Conservation (phyloP, 1,139 yeast genomes). For the Lodderomyces pseudojiufengensis region DNA sequence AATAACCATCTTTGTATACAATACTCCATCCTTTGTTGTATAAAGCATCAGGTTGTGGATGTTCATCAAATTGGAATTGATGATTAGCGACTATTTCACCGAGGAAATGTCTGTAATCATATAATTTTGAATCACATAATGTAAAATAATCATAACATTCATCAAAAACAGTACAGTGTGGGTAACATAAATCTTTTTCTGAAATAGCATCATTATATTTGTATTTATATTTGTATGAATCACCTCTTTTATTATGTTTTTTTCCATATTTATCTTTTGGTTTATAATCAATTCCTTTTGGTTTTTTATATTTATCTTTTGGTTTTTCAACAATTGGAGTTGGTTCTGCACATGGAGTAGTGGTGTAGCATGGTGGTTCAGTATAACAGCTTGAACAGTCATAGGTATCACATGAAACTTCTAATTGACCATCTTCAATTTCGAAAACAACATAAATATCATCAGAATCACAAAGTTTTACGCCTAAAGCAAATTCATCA, state of each 20-base stretch:
- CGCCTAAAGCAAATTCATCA: conserved; percentile 9
- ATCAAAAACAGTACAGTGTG: not conserved
- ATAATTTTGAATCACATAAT: conserved; percentile 45
- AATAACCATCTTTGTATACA: conserved; percentile 20
- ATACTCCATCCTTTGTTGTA: conserved; percentile 16
- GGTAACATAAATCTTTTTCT: not conserved
- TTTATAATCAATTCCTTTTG: no score
- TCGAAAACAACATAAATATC: conserved; percentile 6
- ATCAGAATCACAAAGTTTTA: conserved; percentile 4
- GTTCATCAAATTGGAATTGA: conserved; percentile 46
- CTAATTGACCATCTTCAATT: conserved; percentile 10
- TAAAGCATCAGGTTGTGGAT: conserved; percentile 15
- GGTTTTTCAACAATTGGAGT: no score
- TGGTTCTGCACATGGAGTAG: conserved; percentile 2
- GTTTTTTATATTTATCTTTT: no score
- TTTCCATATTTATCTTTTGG: not conserved
- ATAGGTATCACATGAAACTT: conserved; percentile 4
- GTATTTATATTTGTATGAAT: not conserved
- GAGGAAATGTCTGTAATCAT: conserved; percentile 31
- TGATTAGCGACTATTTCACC: conserved; percentile 45
- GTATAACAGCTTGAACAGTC: conserved; percentile 1
- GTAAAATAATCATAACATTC: conserved; percentile 24
- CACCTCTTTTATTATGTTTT: not conserved
- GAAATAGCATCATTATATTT: not conserved
- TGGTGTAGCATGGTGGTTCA: no score